These are phyloP conservation scores for Irpex rosettiformis DNA, from an alignment of 1,284 basidiomycete genomes.

Conservation along the genomic window DNA sequence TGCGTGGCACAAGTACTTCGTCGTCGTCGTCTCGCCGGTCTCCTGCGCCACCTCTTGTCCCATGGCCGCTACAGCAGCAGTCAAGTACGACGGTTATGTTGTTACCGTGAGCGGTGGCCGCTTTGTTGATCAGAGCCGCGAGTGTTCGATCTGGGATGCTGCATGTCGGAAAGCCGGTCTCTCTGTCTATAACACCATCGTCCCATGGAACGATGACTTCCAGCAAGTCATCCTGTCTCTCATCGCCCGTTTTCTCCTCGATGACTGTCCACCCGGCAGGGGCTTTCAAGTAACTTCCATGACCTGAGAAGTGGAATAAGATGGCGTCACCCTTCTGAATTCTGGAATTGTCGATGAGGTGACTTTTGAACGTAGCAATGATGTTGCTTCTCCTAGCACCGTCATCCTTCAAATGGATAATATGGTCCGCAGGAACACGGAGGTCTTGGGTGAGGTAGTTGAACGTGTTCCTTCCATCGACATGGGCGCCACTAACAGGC, in stretches of 20 bases:
- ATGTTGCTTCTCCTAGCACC: conserved; percentile 12
- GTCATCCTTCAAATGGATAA: conserved; percentile 3
- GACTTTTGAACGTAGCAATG: conserved; percentile 12
- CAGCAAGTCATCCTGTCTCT: neutral
- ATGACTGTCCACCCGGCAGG: conserved; percentile 7
- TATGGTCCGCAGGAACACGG: conserved; percentile 12
- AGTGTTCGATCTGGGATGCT: conserved; percentile 14
- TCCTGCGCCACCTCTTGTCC: conserved; percentile 3
- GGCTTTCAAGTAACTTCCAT: conserved; percentile 11
- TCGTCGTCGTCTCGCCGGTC: conserved; percentile 14
- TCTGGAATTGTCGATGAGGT: conserved; percentile 16
- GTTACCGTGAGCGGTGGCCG: conserved; percentile 8
- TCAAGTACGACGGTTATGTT: conserved; percentile 16
- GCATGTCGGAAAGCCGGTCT: conserved; percentile 1
- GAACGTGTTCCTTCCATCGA: neutral
- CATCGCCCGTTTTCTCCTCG: conserved; percentile 2
- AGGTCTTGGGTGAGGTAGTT: conserved; percentile 16
- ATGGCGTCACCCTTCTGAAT: conserved; percentile 14
- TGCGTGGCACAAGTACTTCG: conserved; percentile 4
- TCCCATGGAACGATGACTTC: conserved; percentile 15
- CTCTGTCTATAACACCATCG: conserved; percentile 6
- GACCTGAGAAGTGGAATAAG: conserved; percentile 18
- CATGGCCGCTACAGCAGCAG: conserved; percentile 15
- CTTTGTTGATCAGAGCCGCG: conserved; percentile 9
- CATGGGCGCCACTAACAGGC: conserved; percentile 3